A percentile compares a stretch with the other conserved stretches of the same genome.
Conservation (phyloP, 2,329 filamentous ascomycete species). For the Dactylellina sp. region DNA sequence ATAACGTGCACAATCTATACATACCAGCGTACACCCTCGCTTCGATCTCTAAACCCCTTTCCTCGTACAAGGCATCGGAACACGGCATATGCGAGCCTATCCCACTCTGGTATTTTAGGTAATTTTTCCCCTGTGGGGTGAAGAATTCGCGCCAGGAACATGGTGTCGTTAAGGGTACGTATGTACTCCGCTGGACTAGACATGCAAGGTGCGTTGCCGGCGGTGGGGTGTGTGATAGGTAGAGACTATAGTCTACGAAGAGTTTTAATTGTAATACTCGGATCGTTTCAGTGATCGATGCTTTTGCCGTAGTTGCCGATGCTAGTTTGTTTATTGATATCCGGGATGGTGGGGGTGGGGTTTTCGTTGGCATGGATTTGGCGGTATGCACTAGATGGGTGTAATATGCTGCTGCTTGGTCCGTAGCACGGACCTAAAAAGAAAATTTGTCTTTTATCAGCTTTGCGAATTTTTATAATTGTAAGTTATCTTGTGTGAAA, state of each 20-base stretch:
- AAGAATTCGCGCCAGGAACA: slow-evolving; percentile 10
- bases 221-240: slow-evolving; percentile 22
- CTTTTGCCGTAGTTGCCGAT: slow-evolving; percentile 16
- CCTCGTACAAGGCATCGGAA: not conserved
- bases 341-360: slow-evolving; percentile 30
- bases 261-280: slow-evolving; percentile 25
- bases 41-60: slow-evolving; percentile 14
- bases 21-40: slow-evolving; percentile 22
- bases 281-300: slow-evolving; percentile 21
- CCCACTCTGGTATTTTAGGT: not conserved
- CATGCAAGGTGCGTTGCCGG: slow-evolving; percentile 36
- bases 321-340: slow-evolving; percentile 27
- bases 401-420: slow-evolving; percentile 31
- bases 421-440: slow-evolving; percentile 35
- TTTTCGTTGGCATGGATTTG: slow-evolving; percentile 19
- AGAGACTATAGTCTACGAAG: slow-evolving; percentile 36
- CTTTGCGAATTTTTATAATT: not conserved
- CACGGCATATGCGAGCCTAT: not conserved
- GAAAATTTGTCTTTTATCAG: not conserved
- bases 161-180: not conserved
- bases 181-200: slow-evolving; percentile 25
- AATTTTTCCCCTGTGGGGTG: slow-evolving; percentile 1
- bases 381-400: slow-evolving; percentile 24
- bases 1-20: slow-evolving; percentile 31
- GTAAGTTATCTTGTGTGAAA: not conserved